phyloP scores from a whole-genome alignment of 2,329 filamentous ascomycete genomes.

The Arthrobotrys pseudoclavata region DNA sequence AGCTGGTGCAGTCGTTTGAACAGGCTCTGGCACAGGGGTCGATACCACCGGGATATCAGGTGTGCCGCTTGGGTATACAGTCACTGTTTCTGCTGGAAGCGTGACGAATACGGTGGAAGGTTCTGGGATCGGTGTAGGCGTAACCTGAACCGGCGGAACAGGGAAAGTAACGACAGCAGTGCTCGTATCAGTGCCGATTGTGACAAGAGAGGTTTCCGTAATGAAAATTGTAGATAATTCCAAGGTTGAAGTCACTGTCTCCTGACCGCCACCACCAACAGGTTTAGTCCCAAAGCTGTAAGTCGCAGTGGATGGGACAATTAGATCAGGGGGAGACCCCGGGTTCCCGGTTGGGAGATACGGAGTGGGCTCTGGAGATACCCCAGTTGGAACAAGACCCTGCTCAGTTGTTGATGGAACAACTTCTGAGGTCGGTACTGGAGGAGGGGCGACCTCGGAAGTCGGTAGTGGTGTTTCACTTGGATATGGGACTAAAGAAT shows the following conservation, averaged over 20 bases:
- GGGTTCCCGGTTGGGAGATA: slow-evolving; percentile 33
- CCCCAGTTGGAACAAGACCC: slow-evolving; percentile 12
- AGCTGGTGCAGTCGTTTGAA: slow-evolving; percentile 6
- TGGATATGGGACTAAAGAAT: slow-evolving; percentile 29
- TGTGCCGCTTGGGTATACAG: slow-evolving; percentile 33
- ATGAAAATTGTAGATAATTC: slow-evolving; percentile 10
- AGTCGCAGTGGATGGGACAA: slow-evolving; percentile 40
- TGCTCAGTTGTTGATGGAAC: slow-evolving; percentile 28
- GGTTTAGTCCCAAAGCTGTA: slow-evolving; percentile 30
- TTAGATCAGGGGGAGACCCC: slow-evolving; percentile 43
- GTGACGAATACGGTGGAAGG: slow-evolving; percentile 43
- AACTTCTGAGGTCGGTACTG: slow-evolving; percentile 2
- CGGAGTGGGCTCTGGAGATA: slow-evolving; percentile 6
- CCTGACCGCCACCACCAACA: slow-evolving; percentile 7
- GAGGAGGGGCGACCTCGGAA: not conserved
- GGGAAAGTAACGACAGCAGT: too few species aligned
- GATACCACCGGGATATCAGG: slow-evolving; percentile 22
- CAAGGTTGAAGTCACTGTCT: slow-evolving; percentile 12
- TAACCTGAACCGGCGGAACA: too few species aligned
- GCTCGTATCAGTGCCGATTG: slow-evolving; percentile 6
- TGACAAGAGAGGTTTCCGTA: slow-evolving; percentile 20
- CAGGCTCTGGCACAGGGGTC: not conserved
- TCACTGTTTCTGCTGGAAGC: slow-evolving; percentile 35
- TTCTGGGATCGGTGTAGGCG: not conserved
- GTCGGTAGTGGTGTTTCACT: slow-evolving; percentile 10